A percentile compares a stretch with the other conserved stretches of the same genome.
phyloP scores from a whole-genome alignment of 495 filamentous ascomycete species.

The Tuber microsphaerosporum region DNA sequence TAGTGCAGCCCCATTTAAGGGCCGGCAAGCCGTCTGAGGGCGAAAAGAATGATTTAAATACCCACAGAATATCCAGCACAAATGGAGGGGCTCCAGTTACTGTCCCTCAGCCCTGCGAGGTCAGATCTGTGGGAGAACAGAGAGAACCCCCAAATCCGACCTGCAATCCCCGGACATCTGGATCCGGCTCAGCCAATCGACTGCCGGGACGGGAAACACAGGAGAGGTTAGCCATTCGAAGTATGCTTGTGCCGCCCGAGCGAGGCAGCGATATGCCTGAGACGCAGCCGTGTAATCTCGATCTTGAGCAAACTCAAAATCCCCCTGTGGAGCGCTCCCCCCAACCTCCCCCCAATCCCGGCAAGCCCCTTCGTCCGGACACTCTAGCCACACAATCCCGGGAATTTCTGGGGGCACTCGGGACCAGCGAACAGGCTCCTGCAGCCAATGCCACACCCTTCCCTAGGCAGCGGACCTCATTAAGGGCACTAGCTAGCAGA shows the following conservation, averaged over 20 bases:
- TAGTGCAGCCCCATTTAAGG: constrained; percentile 24
- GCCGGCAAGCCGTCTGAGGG: neutral
- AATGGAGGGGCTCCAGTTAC: neutral
- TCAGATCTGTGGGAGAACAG: neutral
- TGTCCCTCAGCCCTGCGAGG: neutral
- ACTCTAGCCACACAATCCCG: neutral
- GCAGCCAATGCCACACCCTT: neutral
- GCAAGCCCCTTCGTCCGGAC: neutral
- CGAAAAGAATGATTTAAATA: neutral
- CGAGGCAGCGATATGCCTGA: constrained; percentile 16
- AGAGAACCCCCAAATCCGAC: neutral
- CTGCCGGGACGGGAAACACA: constrained; percentile 24
- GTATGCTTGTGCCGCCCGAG: constrained; percentile 23
- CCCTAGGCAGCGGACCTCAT: neutral
- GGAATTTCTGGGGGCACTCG: neutral
- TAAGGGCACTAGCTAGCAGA: neutral
- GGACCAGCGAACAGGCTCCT: neutral
- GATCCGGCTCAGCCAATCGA: neutral
- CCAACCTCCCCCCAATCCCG: neutral
- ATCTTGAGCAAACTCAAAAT: neutral
- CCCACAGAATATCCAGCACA: neutral
- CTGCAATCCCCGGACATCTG: neutral
- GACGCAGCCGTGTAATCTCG: constrained; percentile 19
- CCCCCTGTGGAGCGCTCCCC: neutral
- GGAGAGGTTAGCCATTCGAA: constrained; percentile 28